Evolutionary conservation across 768 basidiomycete genomes (phyloP), one percentile per base, ranked within the genome.

Genomic region (Rhodotorula babjevae): DNA sequence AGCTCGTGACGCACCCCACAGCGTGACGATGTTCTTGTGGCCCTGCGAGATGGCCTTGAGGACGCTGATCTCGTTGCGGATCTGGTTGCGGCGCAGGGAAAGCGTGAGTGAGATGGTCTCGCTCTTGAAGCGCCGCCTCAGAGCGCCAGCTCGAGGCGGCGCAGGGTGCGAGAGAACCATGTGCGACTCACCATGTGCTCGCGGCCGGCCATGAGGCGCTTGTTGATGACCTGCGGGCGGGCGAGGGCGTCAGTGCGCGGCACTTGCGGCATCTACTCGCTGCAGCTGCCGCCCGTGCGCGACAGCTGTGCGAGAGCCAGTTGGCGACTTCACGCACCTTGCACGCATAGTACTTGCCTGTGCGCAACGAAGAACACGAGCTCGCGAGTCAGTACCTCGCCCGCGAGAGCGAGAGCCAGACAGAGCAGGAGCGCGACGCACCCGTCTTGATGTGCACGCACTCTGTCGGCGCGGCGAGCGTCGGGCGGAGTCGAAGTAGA

Each of bases 201-300:
- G 74, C 95, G 85, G 10, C 95, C 95, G 80, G 95, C 91, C 93
- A 96, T 96, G 69, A 96, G 87, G 79, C 94, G 93, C 86, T 98
- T 98, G 87, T 95, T 97, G 83, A 97, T 93, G 79, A 98, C 96
- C 74, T 75, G 66, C 9, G 21, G 5, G 29, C 12, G 14, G 12
- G 27, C 23, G 31, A 52, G 44, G 3, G 14, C 3, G 44, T 46
- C 14, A 46, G 44, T 5, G 12, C 44, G 18, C 44, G 2, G 44
- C 44, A 36, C 36, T 9, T n/a, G n/a, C n/a, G n/a, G n/a, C n/a
- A n/a, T n/a, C 36, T 9, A 36, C 36, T 36, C 36, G 36, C 36
- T 9, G 36, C 5, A 36, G 36, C 36, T 36, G 36, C 36, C 36
- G 9, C 36, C 9, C 36, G 36, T 4, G 36, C 36, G 9, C 36